Evolutionary conservation across 2,329 filamentous ascomycete genomes (phyloP), one percentile per base, ranked within the genome.

Genomic region (Leptosphaerulina australis): DNA sequence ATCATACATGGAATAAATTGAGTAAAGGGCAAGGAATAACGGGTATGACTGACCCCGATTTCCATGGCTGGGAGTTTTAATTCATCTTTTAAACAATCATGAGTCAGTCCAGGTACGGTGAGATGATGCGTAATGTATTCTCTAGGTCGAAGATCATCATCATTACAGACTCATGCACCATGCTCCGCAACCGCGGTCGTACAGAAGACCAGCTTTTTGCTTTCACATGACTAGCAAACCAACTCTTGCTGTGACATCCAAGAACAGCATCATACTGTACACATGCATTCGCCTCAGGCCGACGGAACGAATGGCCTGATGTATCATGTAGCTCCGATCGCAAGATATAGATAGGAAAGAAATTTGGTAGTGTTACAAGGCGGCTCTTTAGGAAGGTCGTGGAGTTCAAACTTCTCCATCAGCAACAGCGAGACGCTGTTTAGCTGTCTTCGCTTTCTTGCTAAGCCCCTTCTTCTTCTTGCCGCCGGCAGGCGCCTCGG

Each of bases 361-460:
- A 33, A 44, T 25, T 17, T 25, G 34, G 46, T 49, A 18, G 21
- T 50, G 22, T 26, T 50, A 50, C 46, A 50, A 26, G 7, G 15
- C 11, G n/a, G 36, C 25, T 20, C 4, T 22, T 2, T n/a, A 17
- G n/a, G 15, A 34, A 5, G 21, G n/a, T 2, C 5, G 6, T 12
- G 15, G 14, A 10, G 34, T 8, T 58, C 57, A 71, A 36, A 71
- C 66, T 53, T 70, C 62, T 34, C 77, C 77, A 58, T 80, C 77
- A 30, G 77, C 73, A 38, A 79, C 75, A 17, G 77, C 77, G 34
- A 80, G 70, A 40, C 77, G 69, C 64, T 79, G 76, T 63, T 77
- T 77, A 14, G 77, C 70, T 43, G 76, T 77, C 71, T 79, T 79
- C n/a, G 77, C 77, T 66, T 80, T 80, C 66, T 80, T 80, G 60